Base-by-base conservation (phyloP, 768 basidiomycete genomes). In the Russula virescens region DNA sequence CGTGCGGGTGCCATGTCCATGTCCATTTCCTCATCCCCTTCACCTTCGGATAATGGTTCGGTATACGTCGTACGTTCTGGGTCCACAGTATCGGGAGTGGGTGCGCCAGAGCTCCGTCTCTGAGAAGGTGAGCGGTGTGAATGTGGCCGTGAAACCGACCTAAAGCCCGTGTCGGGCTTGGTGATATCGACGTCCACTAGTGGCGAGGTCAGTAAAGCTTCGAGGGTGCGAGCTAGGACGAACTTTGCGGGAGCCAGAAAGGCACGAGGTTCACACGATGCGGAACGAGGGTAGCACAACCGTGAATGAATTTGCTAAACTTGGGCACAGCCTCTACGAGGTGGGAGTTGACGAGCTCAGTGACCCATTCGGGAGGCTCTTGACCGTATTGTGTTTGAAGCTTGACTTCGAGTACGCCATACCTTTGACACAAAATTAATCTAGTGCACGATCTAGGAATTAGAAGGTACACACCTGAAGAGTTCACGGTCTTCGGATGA, bases 321-420 rank as follows among this genome's bases (percentile, higher is more conserved):
- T 98, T 98, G 38, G 97, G 97, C 1, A 99, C 93, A 14, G 95
- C 94, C 74, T 98, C 97, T 19, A 98, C 96, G 7, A 98, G 77
- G 75, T 98, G 94, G 31, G 91, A 93, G 69, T 89, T 86, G 25
- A 98, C 94, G n/a, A 99, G 84, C 59, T 98, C 96, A 7, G 87
- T 86, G 19, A 98, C 93, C 97, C 97, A 99, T 71, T 88, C 79
- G 0, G 96, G 96, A 4, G 97, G 95, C 72, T 97, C 85, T 73
- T 98, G 95, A 0, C 97, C 97, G 64, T 88, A 81, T 70, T 98
- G 94, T 2, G 95, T 98, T 75, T 98, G 95, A 26, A 98, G 76
- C 76, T 99, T 99, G 69, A 99, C 94, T 74, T 99, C 97, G 7
- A 99, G 78, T 5, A 99, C 90, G 31, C 95, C 97, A 71, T 99